Evolutionary conservation across 202 grass and related monocot species (phyloP).

Genomic region (Brachypodium distachyon): DNA sequence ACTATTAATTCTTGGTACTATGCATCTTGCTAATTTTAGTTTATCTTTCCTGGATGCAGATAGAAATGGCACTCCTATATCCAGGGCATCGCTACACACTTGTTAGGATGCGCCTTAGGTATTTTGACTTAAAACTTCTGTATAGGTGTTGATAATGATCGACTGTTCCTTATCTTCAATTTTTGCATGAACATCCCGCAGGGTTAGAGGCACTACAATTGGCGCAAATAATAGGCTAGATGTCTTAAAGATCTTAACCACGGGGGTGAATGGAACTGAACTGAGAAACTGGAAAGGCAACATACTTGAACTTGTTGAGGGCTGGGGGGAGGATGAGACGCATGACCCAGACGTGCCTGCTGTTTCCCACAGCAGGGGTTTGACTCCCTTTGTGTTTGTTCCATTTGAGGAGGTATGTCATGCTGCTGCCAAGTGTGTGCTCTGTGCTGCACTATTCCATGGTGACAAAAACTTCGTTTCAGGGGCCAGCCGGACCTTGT

Average conservation of each 20-base stretch:
- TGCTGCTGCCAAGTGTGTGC: not conserved
- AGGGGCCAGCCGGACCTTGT: not conserved
- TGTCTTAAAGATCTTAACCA: slow-evolving; percentile 77
- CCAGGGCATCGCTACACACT: slow-evolving; percentile 65
- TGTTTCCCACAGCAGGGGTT: slow-evolving; percentile 76
- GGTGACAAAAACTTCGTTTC: not conserved
- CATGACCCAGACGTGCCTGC: slow-evolving; percentile 92
- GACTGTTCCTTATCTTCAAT: not conserved
- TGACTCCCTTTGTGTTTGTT: slow-evolving; percentile 85
- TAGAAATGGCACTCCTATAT: slow-evolving; percentile 77
- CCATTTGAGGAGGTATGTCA: slow-evolving; percentile 76
- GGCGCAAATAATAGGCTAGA: slow-evolving; percentile 87
- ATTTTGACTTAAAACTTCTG: slow-evolving; percentile 11
- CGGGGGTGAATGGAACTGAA: slow-evolving; percentile 75
- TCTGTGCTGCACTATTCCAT: not conserved
- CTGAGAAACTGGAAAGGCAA: slow-evolving; percentile 53
- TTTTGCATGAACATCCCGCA: slow-evolving; percentile 4
- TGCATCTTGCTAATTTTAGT: not conserved
- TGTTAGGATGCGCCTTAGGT: slow-evolving; percentile 84
- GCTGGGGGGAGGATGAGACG: slow-evolving; percentile 89
- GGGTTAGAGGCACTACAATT: slow-evolving; percentile 75
- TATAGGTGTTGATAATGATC: not conserved
- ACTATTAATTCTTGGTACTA: not conserved
- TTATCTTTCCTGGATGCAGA: slow-evolving; percentile 31
- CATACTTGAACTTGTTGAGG: slow-evolving; percentile 67